These are phyloP conservation scores for Amylostereum areolatum DNA, from an alignment of 1,284 basidiomycete genomes.

Conservation along the genomic window DNA sequence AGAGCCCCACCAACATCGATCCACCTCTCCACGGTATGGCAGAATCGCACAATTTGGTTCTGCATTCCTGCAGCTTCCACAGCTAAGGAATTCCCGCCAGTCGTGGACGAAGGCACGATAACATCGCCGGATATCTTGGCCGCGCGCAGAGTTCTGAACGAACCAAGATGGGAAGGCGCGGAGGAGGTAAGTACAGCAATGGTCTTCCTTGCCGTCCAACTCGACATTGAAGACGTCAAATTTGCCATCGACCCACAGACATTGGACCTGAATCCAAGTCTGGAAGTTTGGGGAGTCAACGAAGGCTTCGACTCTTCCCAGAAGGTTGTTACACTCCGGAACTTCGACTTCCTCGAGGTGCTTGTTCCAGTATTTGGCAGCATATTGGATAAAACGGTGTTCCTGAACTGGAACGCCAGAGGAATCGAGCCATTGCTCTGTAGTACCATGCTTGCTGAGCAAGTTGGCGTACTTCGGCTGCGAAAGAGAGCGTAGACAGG, in stretches of 20 bases:
- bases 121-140: conserved; percentile 13
- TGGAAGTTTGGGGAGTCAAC: conserved; percentile 20
- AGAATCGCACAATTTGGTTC: neutral
- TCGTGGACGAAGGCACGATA: conserved; percentile 17
- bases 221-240: conserved; percentile 10
- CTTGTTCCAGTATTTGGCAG: conserved; percentile 25
- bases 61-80: conserved; percentile 3
- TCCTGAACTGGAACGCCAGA: conserved; percentile 12
- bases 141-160: neutral
- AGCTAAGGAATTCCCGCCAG: conserved; percentile 17
- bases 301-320: conserved; percentile 12
- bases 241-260: conserved; percentile 20
- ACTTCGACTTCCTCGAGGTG: conserved; percentile 15
- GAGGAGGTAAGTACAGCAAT: no score
- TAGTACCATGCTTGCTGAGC: conserved; percentile 2
- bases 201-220: neutral
- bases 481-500: neutral
- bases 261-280: conserved; percentile 21
- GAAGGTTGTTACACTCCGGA: conserved; percentile 6
- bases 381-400: conserved; percentile 20
- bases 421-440: conserved; percentile 17
- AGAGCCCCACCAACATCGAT: conserved; percentile 20
- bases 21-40: conserved; percentile 15
- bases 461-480: conserved; percentile 5
- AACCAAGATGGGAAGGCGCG: neutral